These are phyloP conservation scores for Plantago major DNA, from an alignment of 257 asterid genomes.

Conservation along the genomic window DNA sequence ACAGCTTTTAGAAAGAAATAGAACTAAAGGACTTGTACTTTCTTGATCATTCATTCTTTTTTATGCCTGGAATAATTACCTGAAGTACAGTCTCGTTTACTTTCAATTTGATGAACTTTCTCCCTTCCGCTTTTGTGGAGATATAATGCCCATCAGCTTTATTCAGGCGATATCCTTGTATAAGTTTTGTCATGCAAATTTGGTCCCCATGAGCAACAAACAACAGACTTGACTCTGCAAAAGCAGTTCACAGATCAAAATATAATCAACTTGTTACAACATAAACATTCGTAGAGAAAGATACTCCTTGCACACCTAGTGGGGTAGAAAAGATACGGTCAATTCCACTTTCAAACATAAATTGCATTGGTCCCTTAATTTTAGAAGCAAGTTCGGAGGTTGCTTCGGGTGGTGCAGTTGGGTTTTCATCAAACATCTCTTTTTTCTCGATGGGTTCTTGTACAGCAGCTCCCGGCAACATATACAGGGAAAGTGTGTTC, in stretches of 20 bases:
- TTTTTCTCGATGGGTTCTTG: constrained; percentile 57
- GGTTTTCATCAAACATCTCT: constrained; percentile 40
- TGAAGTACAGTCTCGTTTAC: constrained; percentile 86
- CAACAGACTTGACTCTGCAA: constrained; percentile 81
- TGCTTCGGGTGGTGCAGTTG: constrained; percentile 31
- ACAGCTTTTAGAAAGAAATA: constrained; percentile 14
- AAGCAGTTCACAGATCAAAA: constrained; percentile 33
- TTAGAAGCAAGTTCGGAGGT: constrained; percentile 26
- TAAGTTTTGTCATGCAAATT: constrained; percentile 83
- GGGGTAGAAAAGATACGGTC: constrained; percentile 94
- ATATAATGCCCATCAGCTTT: constrained; percentile 82
- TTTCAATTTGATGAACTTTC: constrained; percentile 78
- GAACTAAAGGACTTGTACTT: too few species aligned
- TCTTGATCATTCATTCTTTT: too few species aligned
- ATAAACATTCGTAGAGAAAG: constrained; percentile 16
- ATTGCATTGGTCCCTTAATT: constrained; percentile 81
- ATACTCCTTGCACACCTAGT: constrained; percentile 53
- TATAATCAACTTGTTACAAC: constrained; percentile 20
- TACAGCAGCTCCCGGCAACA: constrained; percentile 68
- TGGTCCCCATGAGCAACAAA: constrained; percentile 94
- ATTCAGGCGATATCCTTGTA: constrained; percentile 79
- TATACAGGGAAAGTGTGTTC: constrained; percentile 77
- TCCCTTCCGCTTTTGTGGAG: constrained; percentile 92
- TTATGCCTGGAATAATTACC: constrained; percentile 42
- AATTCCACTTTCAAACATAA: constrained; percentile 87